Percentiles rank a stretch among this genome's conserved stretches.
phyloP scores from a whole-genome alignment of 345 rosid species.

The Corchorus olitorius region DNA sequence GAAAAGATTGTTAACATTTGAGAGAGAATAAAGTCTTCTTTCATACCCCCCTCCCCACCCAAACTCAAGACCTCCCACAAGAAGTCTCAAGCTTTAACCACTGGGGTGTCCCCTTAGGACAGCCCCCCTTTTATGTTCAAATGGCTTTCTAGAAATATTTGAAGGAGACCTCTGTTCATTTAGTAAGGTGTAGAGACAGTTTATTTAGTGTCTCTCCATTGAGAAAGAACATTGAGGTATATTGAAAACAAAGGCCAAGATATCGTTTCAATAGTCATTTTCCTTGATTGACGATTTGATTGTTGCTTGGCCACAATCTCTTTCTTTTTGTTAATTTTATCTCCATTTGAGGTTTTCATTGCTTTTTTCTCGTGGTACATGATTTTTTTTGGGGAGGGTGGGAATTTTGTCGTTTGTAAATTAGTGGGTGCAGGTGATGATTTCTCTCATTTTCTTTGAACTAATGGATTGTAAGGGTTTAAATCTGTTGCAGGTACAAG shows the following conservation, averaged over 20 bases:
- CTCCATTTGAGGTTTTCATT: too few species aligned
- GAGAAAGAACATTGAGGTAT: conserved; percentile 13
- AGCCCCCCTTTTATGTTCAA: background rate
- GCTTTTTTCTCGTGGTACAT: too few species aligned
- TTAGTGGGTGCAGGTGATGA: background rate
- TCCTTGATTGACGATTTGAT: background rate
- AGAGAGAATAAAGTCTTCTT: background rate
- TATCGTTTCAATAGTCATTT: conserved; percentile 8
- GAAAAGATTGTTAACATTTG: background rate
- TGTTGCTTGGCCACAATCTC: conserved; percentile 5
- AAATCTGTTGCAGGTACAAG: conserved; percentile 65
- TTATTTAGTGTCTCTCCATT: background rate
- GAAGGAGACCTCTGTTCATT: conserved; percentile 6
- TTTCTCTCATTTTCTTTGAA: background rate
- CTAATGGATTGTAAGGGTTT: background rate
- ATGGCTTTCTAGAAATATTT: background rate
- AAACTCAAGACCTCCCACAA: background rate
- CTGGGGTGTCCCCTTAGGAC: background rate
- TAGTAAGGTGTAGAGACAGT: background rate
- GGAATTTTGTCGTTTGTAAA: background rate
- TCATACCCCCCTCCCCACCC: background rate
- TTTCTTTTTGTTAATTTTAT: too few species aligned
- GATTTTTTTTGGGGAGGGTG: background rate
- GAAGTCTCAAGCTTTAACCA: too few species aligned
- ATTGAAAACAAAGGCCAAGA: conserved; percentile 6